Conservation (phyloP, 2,329 filamentous ascomycete genomes). For the Incumbomyces delicatus region DNA sequence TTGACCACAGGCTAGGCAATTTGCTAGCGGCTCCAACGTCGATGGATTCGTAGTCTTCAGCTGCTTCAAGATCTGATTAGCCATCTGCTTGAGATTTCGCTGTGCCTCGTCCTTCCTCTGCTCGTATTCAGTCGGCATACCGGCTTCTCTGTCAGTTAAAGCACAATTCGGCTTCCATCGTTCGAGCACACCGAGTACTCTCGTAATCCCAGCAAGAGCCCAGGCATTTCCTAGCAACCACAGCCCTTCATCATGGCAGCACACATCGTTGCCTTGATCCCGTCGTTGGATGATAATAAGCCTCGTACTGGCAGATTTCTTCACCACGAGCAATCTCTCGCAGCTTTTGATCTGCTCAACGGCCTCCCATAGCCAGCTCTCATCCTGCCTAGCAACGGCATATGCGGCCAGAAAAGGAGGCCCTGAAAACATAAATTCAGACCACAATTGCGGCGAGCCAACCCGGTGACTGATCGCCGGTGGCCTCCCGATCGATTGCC, state of each 20-base stretch:
- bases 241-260: slow-evolving; percentile 25
- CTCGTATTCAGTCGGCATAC: slow-evolving; percentile 10
- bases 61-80: background rate
- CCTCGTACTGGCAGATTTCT: slow-evolving; percentile 19
- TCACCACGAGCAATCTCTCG: slow-evolving; percentile 29
- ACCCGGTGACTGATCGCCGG: slow-evolving; percentile 39
- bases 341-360: slow-evolving; percentile 35
- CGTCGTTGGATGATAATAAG: slow-evolving; percentile 35
- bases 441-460: slow-evolving; percentile 36
- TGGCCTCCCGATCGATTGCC: background rate
- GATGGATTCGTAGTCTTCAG: background rate
- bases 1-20: slow-evolving; percentile 34
- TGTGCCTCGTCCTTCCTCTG: slow-evolving; percentile 16
- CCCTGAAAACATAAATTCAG: slow-evolving; percentile 42
- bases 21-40: slow-evolving; percentile 29
- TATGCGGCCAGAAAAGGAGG: slow-evolving; percentile 42
- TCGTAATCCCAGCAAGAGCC: slow-evolving; percentile 38
- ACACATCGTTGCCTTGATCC: slow-evolving; percentile 34
- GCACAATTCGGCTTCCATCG: slow-evolving; percentile 7
- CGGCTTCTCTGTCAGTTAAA: slow-evolving; percentile 21
- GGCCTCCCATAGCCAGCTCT: slow-evolving; percentile 27
- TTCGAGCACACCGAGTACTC: slow-evolving; percentile 34
- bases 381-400: slow-evolving; percentile 31
- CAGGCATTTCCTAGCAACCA: slow-evolving; percentile 33
- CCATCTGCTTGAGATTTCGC: slow-evolving; percentile 27